phyloP scores from a whole-genome alignment of 306 rosid species.

The Fagus sylvatica region DNA sequence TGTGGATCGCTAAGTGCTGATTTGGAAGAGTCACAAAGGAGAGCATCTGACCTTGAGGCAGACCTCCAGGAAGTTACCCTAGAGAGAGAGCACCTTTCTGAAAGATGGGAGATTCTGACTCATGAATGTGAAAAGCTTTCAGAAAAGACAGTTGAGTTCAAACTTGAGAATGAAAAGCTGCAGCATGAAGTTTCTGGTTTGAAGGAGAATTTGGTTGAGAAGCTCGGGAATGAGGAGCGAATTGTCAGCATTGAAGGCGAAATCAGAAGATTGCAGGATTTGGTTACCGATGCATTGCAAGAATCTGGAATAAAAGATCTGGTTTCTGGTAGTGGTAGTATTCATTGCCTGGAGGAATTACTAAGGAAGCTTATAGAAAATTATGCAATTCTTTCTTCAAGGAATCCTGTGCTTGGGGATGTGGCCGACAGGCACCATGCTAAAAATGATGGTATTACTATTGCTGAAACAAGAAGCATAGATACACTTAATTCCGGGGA shows the following conservation, averaged over 20 bases:
- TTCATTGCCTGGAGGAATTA: constrained; percentile 66
- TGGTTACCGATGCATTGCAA: constrained; percentile 59
- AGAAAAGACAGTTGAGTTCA: constrained; percentile 44
- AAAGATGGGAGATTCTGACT: constrained; percentile 50
- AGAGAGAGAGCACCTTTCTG: constrained; percentile 64
- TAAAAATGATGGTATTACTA: constrained; percentile 33
- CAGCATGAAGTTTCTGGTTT: constrained; percentile 49
- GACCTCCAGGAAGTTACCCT: constrained; percentile 48
- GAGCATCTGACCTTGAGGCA: constrained; percentile 57
- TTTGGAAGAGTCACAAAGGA: constrained; percentile 68
- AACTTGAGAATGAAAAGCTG: constrained; percentile 62
- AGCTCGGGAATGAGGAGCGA: constrained; percentile 45
- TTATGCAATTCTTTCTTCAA: constrained; percentile 42
- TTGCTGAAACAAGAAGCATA: constrained; percentile 44
- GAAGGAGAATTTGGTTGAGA: constrained; percentile 52
- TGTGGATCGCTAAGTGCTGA: constrained; percentile 68
- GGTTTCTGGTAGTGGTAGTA: constrained; percentile 51
- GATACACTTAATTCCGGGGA: constrained; percentile 38
- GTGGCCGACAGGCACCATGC: constrained; percentile 30
- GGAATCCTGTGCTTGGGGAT: constrained; percentile 34
- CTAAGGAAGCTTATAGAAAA: constrained; percentile 67
- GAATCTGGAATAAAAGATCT: constrained; percentile 40
- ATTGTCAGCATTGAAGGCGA: constrained; percentile 45
- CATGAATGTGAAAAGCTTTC: constrained; percentile 54
- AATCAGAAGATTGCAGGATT: constrained; percentile 57